Evolutionary conservation across 1,284 basidiomycete species (phyloP), one percentile per base, ranked within the genome.

Genomic region (Pyrrhoderma lamaoense): DNA sequence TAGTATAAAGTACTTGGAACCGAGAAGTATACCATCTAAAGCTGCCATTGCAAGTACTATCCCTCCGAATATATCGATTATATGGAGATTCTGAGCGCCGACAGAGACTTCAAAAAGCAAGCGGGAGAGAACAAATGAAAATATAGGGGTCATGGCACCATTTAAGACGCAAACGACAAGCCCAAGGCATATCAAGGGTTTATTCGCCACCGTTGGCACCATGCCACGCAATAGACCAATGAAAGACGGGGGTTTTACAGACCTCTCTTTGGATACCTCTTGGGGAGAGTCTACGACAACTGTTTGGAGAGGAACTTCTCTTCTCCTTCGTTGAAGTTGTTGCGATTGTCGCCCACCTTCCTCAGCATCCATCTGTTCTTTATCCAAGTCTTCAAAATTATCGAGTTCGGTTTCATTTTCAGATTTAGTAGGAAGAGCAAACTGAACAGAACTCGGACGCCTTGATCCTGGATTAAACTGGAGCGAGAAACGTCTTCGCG

Each of bases 91-190:
- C 3, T 71, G 66, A 0, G 82, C 85, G 42, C 86, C 88, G 25
- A 73, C 74, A 19, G 89, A 89, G 45, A 90, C 84, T 56, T 87
- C 77, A 59, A 81, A 81, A 60, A 98, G 77, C 22, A 98, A 77
- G 27, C 79, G 77, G 9, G 92, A 88, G 55, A 98, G 82, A 57
- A 93, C 76, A 70, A 77, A 92, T 0, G 94, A 94, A 73, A 98
- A 99, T 42, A 95, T 60, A 0, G 95, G 95, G 0, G 91, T 95
- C 70, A 89, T 81, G 0, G 85, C 76, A 21, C 94, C 94, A 55
- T 82, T 85, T 31, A 77, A 65, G 31, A 93, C 58, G 50, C 82
- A 82, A 31, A 79, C 63, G 52, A 81, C 1, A 14, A 94, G 67
- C 3, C 92, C 93, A 44, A 88, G 37, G 56, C 81, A 56, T 51